Evolutionary conservation across 345 rosid species (phyloP), one percentile per base, ranked within the genome.

Genomic region (Punica granatum): DNA sequence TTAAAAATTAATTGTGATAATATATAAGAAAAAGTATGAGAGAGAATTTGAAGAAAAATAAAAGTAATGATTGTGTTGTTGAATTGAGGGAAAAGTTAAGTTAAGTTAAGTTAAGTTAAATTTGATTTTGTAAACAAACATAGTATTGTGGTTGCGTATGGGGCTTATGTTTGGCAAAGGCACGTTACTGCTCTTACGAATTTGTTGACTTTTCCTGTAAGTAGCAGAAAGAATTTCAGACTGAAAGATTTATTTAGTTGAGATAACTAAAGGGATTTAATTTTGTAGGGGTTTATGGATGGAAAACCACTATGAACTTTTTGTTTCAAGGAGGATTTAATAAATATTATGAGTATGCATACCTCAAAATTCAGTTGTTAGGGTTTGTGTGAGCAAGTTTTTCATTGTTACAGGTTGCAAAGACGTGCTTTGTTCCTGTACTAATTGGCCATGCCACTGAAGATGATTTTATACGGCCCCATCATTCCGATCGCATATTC

Each of bases 401-500:
- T 63, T 23, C 66, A 21, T 25, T 11, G 19, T 63, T 77, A 23
- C 69, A 92, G 98, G 92, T 86, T 63, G 98, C 97, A 63, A 83
- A 85, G 64, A 80, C 84, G 66, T 78, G 89, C 85, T 92, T 92
- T 72, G 96, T 92, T 77, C 98, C 98, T 7, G 98, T 72, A 69
- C 80, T 92, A 72, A 81, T 92, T 90, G 98, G 98, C 58, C 98
- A 92, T 83, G 98, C 91, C 61, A 65, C 74, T 62, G 88, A 80
- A 72, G 98, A 92, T 81, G 95, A 92, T 77, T 92, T 92, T 73
- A 86, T 90, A 68, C 87, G 70, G 53, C 97, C 98, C 60, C 95
- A 90, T 82, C 98, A 92, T 77, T 85, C 97, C 44, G 92, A 90
- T 74, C 81, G 83, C 25, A 85, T 90, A 84, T 85, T 70, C 74